phyloP scores from a whole-genome alignment of 345 rosid genomes.

The Aurinia saxatilis region DNA sequence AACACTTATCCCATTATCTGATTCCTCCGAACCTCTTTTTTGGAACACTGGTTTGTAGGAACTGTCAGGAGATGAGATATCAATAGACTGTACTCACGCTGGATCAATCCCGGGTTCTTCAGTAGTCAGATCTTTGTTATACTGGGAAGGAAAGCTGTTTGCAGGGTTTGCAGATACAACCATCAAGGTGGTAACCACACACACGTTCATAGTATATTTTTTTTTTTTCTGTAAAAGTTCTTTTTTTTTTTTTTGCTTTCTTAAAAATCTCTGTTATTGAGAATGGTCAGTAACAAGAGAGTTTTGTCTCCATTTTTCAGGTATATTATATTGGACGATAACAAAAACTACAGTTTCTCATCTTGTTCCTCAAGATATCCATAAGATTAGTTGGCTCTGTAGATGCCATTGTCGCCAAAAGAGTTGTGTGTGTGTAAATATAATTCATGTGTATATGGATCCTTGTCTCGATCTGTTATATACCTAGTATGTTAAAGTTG shows the following conservation, averaged over 20 bases:
- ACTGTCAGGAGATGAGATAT: constrained; percentile 59
- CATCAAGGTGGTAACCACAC: constrained; percentile 48
- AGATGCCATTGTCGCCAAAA: neutral
- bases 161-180: constrained; percentile 62
- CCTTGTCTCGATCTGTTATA: neutral
- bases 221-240: too few species aligned
- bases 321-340: constrained; percentile 19
- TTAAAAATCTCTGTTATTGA: neutral
- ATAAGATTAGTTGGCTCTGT: neutral
- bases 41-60: constrained; percentile 38
- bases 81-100: constrained; percentile 38
- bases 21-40: neutral
- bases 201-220: neutral
- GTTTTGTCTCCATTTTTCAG: constrained; percentile 13
- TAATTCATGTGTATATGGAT: neutral
- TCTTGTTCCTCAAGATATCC: neutral
- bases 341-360: neutral
- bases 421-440: neutral
- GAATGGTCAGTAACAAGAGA: neutral
- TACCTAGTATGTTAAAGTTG: too few species aligned
- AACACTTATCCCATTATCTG: neutral
- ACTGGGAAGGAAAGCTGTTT: constrained; percentile 76
- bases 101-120: constrained; percentile 71
- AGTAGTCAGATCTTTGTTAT: constrained; percentile 56
- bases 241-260: neutral